A percentile compares a stretch with the other conserved stretches of the same genome.
These are phyloP conservation scores for Hyparrhenia diplandra DNA, from an alignment of 176 grass and related monocot species.

Conservation along the genomic window DNA sequence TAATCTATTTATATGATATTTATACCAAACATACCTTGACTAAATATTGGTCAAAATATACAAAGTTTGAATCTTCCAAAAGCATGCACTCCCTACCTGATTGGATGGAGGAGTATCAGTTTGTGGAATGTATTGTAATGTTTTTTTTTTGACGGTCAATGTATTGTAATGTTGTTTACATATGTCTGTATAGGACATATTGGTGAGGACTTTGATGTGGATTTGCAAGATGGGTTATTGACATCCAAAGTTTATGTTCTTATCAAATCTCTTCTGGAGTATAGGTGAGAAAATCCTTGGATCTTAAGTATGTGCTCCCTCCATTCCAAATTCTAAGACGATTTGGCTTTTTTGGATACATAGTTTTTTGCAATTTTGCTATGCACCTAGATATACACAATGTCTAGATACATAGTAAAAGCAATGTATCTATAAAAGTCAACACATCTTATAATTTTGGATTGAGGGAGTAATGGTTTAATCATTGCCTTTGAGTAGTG, in stretches of 20 bases:
- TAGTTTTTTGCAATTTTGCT: no score
- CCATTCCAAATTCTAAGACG: no score
- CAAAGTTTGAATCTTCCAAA: not conserved
- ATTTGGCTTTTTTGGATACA: no score
- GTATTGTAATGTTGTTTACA: no score
- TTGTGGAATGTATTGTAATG: not conserved
- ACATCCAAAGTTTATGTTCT: constrained; percentile 62
- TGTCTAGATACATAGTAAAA: no score
- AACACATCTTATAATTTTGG: no score
- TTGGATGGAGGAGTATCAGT: not conserved
- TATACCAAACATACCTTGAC: not conserved
- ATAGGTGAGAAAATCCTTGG: constrained; percentile 44
- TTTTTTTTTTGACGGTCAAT: no score
- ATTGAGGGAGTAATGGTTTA: not conserved
- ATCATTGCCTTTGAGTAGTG: constrained; percentile 3
- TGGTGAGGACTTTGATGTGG: constrained; percentile 41
- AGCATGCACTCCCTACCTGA: not conserved
- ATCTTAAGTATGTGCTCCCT: not conserved
- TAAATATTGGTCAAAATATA: not conserved
- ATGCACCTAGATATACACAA: no score
- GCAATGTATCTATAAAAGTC: no score
- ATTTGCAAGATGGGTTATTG: constrained; percentile 50
- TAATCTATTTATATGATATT: not conserved
- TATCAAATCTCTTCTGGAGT: constrained; percentile 51
- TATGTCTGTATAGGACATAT: constrained; percentile 36